These are phyloP conservation scores for Coemansia sp. DNA, from an alignment of 192 early-diverging fungal species.

Conservation along the genomic window DNA sequence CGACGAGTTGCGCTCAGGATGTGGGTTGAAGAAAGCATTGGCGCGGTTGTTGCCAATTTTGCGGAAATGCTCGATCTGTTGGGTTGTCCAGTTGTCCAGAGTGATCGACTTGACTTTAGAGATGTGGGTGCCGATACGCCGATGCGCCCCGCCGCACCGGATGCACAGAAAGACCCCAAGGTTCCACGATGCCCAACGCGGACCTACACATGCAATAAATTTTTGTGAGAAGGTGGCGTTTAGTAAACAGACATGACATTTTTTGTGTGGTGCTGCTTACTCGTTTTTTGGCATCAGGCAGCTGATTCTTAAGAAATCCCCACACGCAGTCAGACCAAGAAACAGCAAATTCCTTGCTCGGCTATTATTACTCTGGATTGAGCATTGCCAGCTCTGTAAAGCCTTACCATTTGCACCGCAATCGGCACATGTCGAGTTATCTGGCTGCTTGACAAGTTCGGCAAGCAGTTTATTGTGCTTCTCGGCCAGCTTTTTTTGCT, in stretches of 20 bases:
- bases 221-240: too few species aligned
- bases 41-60: constrained; percentile 66
- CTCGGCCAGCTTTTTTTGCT: constrained; percentile 66
- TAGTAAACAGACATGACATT: too few species aligned
- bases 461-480: constrained; percentile 68
- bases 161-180: constrained; percentile 94
- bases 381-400: background rate
- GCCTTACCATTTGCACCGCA: constrained; percentile 69
- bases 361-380: background rate
- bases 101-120: constrained; percentile 88
- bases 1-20: constrained; percentile 65
- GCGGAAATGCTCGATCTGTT: constrained; percentile 71
- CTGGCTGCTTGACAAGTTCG: constrained; percentile 67
- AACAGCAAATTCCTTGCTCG: background rate
- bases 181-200: constrained; percentile 88
- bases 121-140: constrained; percentile 88
- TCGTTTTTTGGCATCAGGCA: background rate
- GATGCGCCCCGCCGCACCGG: constrained; percentile 79
- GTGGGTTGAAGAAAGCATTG: constrained; percentile 70
- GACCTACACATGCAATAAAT: constrained; percentile 55
- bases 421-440: constrained; percentile 75
- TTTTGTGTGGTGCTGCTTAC: too few species aligned
- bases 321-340: background rate
- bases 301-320: background rate
- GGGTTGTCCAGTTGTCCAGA: constrained; percentile 87